Percentiles rank a stretch among this genome's conserved stretches.
Evolutionary conservation across 2,329 filamentous ascomycete species (phyloP).

Genomic region (Calonectria pauciramosa): DNA sequence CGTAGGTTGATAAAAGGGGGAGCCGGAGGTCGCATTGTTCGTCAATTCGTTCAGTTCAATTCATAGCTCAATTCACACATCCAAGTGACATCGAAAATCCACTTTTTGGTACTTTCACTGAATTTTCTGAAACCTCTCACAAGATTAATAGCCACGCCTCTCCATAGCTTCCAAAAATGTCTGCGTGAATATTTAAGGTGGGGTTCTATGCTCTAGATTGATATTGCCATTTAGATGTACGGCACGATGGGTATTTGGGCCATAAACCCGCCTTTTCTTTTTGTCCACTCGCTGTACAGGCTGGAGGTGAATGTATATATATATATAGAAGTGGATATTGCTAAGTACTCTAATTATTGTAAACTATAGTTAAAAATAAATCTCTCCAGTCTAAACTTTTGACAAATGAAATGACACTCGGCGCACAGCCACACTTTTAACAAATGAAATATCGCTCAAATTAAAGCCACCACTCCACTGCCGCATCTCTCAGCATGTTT

Average conservation of each 20-base stretch:
- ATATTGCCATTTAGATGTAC: too few species aligned
- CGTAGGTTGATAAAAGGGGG: not conserved
- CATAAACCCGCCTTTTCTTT: too few species aligned
- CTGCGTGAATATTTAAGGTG: not conserved
- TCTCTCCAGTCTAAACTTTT: not conserved
- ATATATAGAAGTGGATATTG: too few species aligned
- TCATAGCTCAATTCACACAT: not conserved
- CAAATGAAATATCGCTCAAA: not conserved
- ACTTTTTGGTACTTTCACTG: too few species aligned
- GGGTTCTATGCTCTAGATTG: not conserved
- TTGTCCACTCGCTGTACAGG: too few species aligned
- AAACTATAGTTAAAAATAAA: not conserved
- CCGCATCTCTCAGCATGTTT: constrained; percentile 38
- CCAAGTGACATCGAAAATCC: not conserved
- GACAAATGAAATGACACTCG: not conserved
- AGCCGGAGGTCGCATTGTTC: not conserved
- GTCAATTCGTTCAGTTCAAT: not conserved
- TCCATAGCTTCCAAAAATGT: not conserved
- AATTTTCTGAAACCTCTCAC: too few species aligned
- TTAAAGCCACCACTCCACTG: constrained; percentile 35
- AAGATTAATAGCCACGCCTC: not conserved
- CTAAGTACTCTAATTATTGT: not conserved
- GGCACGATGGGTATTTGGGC: too few species aligned
- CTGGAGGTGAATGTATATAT: too few species aligned
- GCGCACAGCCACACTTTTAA: not conserved